Evolutionary conservation across 2,329 filamentous ascomycete genomes (phyloP), one percentile per base, ranked within the genome.

Genomic region (Colletotrichum lentis): DNA sequence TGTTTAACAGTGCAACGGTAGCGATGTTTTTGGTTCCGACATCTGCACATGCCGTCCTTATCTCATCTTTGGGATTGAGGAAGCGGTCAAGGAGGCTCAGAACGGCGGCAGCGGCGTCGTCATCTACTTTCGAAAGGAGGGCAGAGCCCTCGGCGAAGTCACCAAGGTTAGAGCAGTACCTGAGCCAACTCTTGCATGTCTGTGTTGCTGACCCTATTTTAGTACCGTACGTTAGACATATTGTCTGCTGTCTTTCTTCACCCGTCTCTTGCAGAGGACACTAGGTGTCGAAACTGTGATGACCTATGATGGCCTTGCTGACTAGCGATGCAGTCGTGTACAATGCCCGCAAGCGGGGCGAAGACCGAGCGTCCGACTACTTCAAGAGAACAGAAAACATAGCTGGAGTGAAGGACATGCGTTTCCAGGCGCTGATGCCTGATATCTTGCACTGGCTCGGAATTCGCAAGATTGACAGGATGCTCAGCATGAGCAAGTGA

Each of bases 81-180:
- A 99, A 80, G 96, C 96, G 14, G 95, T 99, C 73, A 97, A 96
- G 76, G 94, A 98, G 80, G 96, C 96, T 12, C 96, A 98, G 77
- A 93, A 91, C 64, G 95, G 95, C 61, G 95, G 95, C 55, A 95
- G 91, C 73, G 95, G 95, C 64, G 93, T 97, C 24, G 96, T 98
- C 62, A 97, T 98, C 77, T 99, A 99, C 79, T 99, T 98, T 87
- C 90, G 96, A 73, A 99, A 99, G 79, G 96, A 99, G 82, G 96
- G 96, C 39, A 88, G 96, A 73, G 96, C 95, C 44, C 83, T 98
- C 7, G 96, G 96, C 61, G 96, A 99, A 79, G 96, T 99, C 37
- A 97, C 94, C 62, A 97, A 97, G 77, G 94, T 97, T 75, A 87
- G 75, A 87, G 85, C 73, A 78, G 43, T 6, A 5, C 20, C n/a